Base-by-base conservation (phyloP, 2,329 filamentous ascomycete species). In the Periconia sp. region DNA sequence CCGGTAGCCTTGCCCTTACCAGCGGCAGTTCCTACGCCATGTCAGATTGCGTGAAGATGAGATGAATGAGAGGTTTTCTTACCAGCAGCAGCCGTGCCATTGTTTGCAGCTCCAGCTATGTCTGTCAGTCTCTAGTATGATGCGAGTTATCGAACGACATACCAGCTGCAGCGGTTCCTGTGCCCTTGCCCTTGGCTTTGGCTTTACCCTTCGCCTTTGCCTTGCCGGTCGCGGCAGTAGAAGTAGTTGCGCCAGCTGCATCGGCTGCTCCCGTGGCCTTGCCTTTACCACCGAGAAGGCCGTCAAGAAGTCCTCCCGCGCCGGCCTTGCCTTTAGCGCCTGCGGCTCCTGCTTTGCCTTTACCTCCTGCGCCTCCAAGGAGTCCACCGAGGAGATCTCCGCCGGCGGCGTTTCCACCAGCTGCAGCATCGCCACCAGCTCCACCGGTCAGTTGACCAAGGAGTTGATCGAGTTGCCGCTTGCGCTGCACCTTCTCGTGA, bases 381-480 rank as follows among this genome's bases (percentile, higher is more conserved):
- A 39, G 22, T 10, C 43, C 37, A 22, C 36, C 46, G 6, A 49
- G 41, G 21, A 49, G 33, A 17, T 26, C 46, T n/a, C n/a, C n/a
- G 5, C 42, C 48, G 25, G 36, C 52, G 26, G 44, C 52, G 5
- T 21, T 50, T 8, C 46, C 52, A 34, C 43, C 52, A 12, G 42
- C 52, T 6, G 34, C 47, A 28, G 22, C 43, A 13, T 30, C 48
- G 13, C 24, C 44, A n/a, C 44, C 50, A 28, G 25, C 34, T 13
- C 38, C 50, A 11, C 52, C 59, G 8, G 46, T 46, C 13, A 63
- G 29, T 2, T 30, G 44, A 8, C 50, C 51, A 6, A 65, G 51
- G 19, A 65, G 39, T 30, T 59, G 51, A 29, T 46, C 47, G 8
- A 47, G 36, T 40, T 64, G 56, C 5, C 62, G 54, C 55, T 59